Base-by-base conservation (phyloP, 345 rosid genomes). In the Bruguiera parviflora region DNA sequence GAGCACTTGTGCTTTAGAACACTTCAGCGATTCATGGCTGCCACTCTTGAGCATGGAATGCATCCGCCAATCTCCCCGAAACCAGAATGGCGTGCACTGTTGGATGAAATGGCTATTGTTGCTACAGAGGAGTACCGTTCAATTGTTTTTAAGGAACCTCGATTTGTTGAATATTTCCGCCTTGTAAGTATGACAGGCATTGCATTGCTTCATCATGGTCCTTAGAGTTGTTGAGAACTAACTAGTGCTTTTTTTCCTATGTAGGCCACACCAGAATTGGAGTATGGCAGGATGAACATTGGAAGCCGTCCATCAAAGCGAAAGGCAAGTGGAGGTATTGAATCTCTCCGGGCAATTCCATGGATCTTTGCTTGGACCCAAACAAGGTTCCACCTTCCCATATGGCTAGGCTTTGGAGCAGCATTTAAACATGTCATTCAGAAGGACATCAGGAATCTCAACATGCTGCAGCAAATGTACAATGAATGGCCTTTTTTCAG, bases 361-460 rank as follows among this genome's bases (percentile, higher is more conserved):
- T 95, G 99, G 99, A 90, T 95, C 71, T 95, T 95, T 86, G 99
- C 99, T 5, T 95, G 99, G 99, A 92, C 99, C 0, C 99, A 95
- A 70, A 95, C 98, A 24, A 86, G 99, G 76, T 95, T 95, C 74
- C 97, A 90, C 82, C 98, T 95, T 66, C 99, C 98, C 0, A 98
- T 90, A 28, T 95, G 99, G 99, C 87, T 95, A 35, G 99, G 99
- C 43, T 90, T 92, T 68, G 96, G 99, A 70, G 92, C 84, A 22
- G 99, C 97, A 20, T 90, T 95, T 76, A 95, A 72, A 78, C 86
- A 80, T 53, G 79, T 85, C 4, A 90, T 87, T 70, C 61, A 85
- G 79, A 87, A 88, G 74, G 94, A 92, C 74, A 66, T 83, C 15
- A 84, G 79, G 70, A 95, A 92, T 81, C 93, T 95, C 58, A 88